Base-by-base conservation (phyloP, 169 alveolate genomes). In the Cryptosporidium viatorum region DNA sequence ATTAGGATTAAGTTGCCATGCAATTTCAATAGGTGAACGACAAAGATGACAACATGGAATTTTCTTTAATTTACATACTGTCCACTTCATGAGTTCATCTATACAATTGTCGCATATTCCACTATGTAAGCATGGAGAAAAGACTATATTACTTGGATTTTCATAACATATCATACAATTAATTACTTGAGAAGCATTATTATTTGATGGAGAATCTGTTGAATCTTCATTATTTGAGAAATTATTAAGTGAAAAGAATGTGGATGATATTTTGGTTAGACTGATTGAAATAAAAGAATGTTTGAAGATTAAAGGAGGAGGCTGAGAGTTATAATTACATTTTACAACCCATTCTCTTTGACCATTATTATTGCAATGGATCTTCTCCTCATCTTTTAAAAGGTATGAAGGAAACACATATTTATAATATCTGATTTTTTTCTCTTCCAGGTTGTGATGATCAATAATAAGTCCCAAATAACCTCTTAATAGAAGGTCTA, bases 141-240 rank as follows among this genome's bases (percentile, higher is more conserved):
- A 65, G 3, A 80, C 89, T 33, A 80, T 48, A 62, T 80, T 80
- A 55, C 89, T 80, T 67, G 35, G 80, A 14, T 65, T 80, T 26
- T 80, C 89, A 31, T 80, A 80, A 12, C 89, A 80, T 41, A 80
- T 80, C 89, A 80, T 80, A 50, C 89, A 80, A 62, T 43, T 80
- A 62, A 45, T 62, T 6, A 67, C 1, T 5, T 55, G 71, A 23
- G 55, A 9, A 18, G 71, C 50, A n/a, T 37, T 41, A n/a, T 37
- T 41, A 26, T 58, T 51, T 60, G 89, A 43, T 5, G 3, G 67
- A 10, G 29, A 33, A 31, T 23, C 16, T 5, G 51, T 5, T n/a
- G 41, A 33, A 21, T 41, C 59, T 31, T 73, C 6, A 9, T 29
- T 26, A 31, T 80, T 58, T 16, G 71, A 55, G 45, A 29, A 74